phyloP scores from a whole-genome alignment of 108 stramenopile species.

The Nitzschia sp. region DNA sequence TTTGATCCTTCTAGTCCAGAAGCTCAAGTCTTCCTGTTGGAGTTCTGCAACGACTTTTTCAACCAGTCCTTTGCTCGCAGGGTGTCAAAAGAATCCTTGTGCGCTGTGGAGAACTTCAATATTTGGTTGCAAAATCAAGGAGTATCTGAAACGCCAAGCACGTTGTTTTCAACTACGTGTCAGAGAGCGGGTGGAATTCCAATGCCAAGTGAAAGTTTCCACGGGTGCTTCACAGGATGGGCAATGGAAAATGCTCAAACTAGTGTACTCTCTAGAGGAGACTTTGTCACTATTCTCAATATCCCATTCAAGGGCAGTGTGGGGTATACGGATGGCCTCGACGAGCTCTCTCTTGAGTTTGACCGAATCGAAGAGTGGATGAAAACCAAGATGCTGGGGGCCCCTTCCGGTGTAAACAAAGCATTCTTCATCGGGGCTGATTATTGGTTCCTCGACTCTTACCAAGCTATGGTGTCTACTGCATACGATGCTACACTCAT shows the following conservation, averaged over 20 bases:
- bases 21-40: conserved; percentile 29
- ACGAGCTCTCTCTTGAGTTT: conserved; percentile 34
- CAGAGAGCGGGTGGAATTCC: conserved; percentile 33
- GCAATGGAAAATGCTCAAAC: conserved; percentile 1
- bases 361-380: conserved; percentile 39
- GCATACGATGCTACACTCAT: conserved; percentile 28
- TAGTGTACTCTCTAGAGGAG: conserved; percentile 19
- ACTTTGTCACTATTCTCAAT: conserved; percentile 25
- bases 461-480: conserved; percentile 29
- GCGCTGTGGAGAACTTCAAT: conserved; percentile 41
- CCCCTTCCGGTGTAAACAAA: conserved; percentile 28
- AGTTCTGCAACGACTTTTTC: conserved; percentile 38
- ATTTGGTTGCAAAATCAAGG: conserved; percentile 33
- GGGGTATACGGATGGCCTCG: conserved; percentile 23
- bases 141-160: background rate
- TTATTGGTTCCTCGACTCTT: conserved; percentile 50
- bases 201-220: conserved; percentile 31
- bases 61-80: conserved; percentile 26
- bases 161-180: conserved; percentile 30
- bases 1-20: conserved; percentile 35
- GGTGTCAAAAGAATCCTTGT: conserved; percentile 15
- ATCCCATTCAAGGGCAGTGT: conserved; percentile 19
- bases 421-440: conserved; percentile 19
- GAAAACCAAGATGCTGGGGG: conserved; percentile 12
- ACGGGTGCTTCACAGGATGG: conserved; percentile 41